Conservation (phyloP, 2,329 filamentous ascomycete genomes). For the Fusarium udum region DNA sequence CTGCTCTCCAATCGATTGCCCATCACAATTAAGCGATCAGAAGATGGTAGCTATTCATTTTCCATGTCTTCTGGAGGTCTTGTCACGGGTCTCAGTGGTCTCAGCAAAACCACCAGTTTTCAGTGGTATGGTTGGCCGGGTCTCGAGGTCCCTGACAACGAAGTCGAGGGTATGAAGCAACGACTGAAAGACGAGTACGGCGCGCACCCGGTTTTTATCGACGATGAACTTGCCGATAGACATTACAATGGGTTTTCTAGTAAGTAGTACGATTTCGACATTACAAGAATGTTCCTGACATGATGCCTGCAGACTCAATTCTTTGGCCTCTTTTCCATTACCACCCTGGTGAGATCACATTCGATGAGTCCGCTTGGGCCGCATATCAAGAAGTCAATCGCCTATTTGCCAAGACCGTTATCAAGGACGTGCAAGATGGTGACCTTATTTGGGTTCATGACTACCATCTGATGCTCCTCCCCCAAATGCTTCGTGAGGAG, state of each 20-base stretch:
- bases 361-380: constrained; percentile 93
- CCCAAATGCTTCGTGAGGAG: constrained; percentile 92
- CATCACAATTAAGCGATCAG: constrained; percentile 93
- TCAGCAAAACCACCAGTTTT: constrained; percentile 92
- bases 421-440: constrained; percentile 87
- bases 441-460: constrained; percentile 99
- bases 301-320: constrained; percentile 76
- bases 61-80: constrained; percentile 97
- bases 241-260: constrained; percentile 99
- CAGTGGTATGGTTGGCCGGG: constrained; percentile 99
- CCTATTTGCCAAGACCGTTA: constrained; percentile 88
- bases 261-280: constrained; percentile 55
- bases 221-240: constrained; percentile 90
- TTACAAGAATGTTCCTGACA: constrained; percentile 1
- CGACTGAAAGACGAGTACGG: constrained; percentile 87
- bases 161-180: constrained; percentile 77
- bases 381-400: constrained; percentile 94
- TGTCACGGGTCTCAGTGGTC: constrained; percentile 89
- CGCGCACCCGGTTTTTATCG: constrained; percentile 91
- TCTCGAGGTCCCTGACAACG: constrained; percentile 86
- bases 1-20: constrained; percentile 95
- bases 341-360: constrained; percentile 97
- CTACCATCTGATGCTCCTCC: constrained; percentile 97
- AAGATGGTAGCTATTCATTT: constrained; percentile 91
- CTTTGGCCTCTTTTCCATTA: constrained; percentile 99